Base-by-base conservation (phyloP, 2,329 filamentous ascomycete species). In the Cryphonectria naterciae region DNA sequence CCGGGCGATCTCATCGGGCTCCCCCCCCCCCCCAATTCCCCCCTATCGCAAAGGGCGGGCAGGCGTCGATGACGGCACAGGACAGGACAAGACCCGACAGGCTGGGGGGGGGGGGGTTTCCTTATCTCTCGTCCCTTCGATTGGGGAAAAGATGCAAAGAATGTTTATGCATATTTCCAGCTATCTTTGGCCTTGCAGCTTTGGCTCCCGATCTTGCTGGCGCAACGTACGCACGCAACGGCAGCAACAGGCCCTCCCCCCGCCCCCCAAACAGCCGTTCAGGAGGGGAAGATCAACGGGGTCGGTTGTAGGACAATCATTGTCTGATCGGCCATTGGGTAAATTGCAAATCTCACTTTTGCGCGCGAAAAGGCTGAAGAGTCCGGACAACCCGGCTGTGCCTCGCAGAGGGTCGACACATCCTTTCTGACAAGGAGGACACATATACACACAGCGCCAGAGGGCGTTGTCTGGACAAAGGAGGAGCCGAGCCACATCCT, bases 11-110 rank as follows among this genome's bases (percentile, higher is more conserved):
- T 32, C 54, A 58, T 58, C 54, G 54, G 54, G 46, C 46, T 49
- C 37, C 11, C 37, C 10, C 10, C 37, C 37, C 37, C 10, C 2
- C n/a, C n/a, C n/a, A n/a, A n/a, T 32, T 3, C 8, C 54, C 25
- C 54, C 54, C 54, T 56, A 58, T 58, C 54, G 54, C 54, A 17
- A 22, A 58, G 22, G 7, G 28, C 25, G 25, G 22, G 28, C 52
- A 25, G 56, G 17, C 17, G 17, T 35, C 13, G 19, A 37, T 32
- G 56, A 54, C 25, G 32, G 63, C 41, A 54, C 25, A 35, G 46
- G 49, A 41, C 67, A 39, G 65, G 49, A 66, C 56, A 54, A 28
- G 63, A 54, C 54, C 68, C 67, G 70, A 68, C 49, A 69, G 67
- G 52, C 68, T 61, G 43, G 43, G 43, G 43, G n/a, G 28, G 54